Percentiles rank a stretch among this genome's conserved stretches.
phyloP scores from a whole-genome alignment of 2,329 filamentous ascomycete species.

The Parascedosporium putredinis region DNA sequence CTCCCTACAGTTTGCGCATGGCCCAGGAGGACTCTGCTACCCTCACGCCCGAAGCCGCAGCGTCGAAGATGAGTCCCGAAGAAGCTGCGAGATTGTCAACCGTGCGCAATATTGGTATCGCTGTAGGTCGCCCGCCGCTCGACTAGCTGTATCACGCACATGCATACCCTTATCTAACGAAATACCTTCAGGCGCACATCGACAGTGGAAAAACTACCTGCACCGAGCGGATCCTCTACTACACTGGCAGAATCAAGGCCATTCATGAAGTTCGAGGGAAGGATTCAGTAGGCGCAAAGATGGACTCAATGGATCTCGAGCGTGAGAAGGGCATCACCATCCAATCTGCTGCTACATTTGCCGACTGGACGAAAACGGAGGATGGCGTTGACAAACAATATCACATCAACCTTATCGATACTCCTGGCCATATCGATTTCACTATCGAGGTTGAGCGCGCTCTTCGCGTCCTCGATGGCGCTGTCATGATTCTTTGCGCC shows the following conservation, averaged over 20 bases:
- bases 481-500: constrained; percentile 96
- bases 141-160: neutral
- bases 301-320: constrained; percentile 99
- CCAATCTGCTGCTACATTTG: constrained; percentile 94
- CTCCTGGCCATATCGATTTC: constrained; percentile 96
- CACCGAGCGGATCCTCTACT: constrained; percentile 94
- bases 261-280: constrained; percentile 96
- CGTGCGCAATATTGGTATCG: constrained; percentile 96
- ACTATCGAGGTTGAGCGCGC: constrained; percentile 98
- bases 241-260: constrained; percentile 90
- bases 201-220: constrained; percentile 97
- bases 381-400: constrained; percentile 80
- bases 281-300: constrained; percentile 93
- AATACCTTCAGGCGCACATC: constrained; percentile 65
- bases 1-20: constrained; percentile 31
- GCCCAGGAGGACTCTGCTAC: constrained; percentile 41
- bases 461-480: constrained; percentile 86
- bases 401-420: constrained; percentile 98
- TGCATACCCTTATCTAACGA: neutral
- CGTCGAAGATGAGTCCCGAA: constrained; percentile 68
- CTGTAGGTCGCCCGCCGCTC: constrained; percentile 43
- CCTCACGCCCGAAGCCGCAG: constrained; percentile 50
- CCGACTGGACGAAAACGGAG: constrained; percentile 86
- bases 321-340: constrained; percentile 91
- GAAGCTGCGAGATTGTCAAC: constrained; percentile 69